Evolutionary conservation across 2,329 filamentous ascomycete genomes (phyloP).

Genomic region (Pseudocercospora macadamiae): DNA sequence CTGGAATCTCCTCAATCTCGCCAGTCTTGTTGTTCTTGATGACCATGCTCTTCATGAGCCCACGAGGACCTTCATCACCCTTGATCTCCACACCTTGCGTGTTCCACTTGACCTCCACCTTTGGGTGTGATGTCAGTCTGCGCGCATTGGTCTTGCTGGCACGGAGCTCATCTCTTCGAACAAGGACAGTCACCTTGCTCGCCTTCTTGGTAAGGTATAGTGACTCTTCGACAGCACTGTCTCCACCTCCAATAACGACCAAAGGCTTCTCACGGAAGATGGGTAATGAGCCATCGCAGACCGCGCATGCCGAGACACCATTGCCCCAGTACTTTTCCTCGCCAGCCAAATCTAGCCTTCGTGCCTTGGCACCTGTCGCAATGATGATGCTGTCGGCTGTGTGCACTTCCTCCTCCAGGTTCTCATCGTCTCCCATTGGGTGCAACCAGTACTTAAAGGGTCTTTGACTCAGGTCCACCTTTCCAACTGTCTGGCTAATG

Average conservation of each 20-base stretch:
- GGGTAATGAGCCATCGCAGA: conserved; percentile 94
- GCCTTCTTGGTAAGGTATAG: conserved; percentile 98
- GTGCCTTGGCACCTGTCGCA: conserved; percentile 90
- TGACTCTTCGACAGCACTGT: conserved; percentile 95
- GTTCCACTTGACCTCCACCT: conserved; percentile 90
- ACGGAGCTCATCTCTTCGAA: conserved; percentile 81
- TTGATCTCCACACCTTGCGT: conserved; percentile 78
- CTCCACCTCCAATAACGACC: conserved; percentile 93
- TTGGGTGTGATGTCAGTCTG: conserved; percentile 77
- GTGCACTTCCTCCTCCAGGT: conserved; percentile 67
- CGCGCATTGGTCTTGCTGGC: conserved; percentile 92
- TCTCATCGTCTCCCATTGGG: conserved; percentile 78
- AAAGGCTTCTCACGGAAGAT: conserved; percentile 97
- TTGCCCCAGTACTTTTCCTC: conserved; percentile 98
- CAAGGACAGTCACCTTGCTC: conserved; percentile 90
- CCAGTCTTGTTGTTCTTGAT: conserved; percentile 79
- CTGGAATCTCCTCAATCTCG: conserved; percentile 78
- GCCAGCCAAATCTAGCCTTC: conserved; percentile 77
- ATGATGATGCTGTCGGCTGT: conserved; percentile 93
- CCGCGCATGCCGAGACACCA: conserved; percentile 93
- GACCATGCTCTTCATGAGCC: conserved; percentile 84
- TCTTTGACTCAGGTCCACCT: conserved; percentile 78
- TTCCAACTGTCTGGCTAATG: conserved; percentile 87
- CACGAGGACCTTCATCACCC: conserved; percentile 72
- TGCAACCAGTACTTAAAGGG: conserved; percentile 86